Evolutionary conservation across 148 eudicot species (phyloP).

Genomic region (Spergularia bocconei): DNA sequence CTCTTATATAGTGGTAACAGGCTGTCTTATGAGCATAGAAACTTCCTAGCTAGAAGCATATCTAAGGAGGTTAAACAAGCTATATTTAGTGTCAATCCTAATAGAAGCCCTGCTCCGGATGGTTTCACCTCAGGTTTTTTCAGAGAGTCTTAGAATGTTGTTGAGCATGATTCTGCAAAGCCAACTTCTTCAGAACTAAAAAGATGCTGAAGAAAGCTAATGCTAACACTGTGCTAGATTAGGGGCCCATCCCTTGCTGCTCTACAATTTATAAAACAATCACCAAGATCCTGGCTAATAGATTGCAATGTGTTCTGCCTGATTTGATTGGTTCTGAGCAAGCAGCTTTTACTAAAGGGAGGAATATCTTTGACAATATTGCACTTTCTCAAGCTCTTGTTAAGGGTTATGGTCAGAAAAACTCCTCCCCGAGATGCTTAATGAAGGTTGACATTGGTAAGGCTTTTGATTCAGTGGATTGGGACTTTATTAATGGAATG

Average conservation of each 20-base stretch:
- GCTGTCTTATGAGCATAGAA: not conserved
- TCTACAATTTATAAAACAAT: not conserved
- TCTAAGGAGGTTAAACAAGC: not conserved
- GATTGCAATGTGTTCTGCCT: not conserved
- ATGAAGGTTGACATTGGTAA: not conserved
- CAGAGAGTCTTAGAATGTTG: not conserved
- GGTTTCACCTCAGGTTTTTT: not conserved
- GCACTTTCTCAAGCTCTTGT: too few species aligned
- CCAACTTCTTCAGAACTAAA: not conserved
- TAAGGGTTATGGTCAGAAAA: too few species aligned
- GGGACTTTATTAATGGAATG: not conserved
- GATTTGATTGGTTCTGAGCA: not conserved
- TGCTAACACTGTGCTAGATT: not conserved
- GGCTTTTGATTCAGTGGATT: not conserved
- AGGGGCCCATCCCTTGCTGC: not conserved
- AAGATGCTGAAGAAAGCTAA: not conserved
- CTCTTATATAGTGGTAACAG: not conserved
- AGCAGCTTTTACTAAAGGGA: not conserved
- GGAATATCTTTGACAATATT: not conserved
- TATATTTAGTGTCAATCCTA: not conserved
- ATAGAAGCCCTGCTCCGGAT: not conserved
- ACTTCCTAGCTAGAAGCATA: not conserved
- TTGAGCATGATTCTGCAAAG: not conserved
- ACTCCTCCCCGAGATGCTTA: too few species aligned
- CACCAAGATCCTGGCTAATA: not conserved